Percentiles rank a stretch among this genome's conserved stretches.
These are phyloP conservation scores for Dendryphion nanum DNA, from an alignment of 2,329 filamentous ascomycete genomes.

Conservation along the genomic window DNA sequence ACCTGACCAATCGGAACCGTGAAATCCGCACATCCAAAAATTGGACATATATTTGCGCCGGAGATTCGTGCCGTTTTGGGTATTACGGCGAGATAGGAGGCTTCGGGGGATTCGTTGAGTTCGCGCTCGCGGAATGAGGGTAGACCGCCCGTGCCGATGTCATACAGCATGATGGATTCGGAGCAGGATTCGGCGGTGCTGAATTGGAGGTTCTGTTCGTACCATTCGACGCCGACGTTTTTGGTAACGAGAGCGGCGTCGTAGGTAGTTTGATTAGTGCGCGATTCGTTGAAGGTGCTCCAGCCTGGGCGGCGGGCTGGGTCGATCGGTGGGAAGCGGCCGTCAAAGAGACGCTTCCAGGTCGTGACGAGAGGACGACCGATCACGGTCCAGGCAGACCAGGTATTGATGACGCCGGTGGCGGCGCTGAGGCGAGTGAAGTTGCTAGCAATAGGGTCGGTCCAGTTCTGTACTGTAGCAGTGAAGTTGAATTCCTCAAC, in stretches of 20 bases:
- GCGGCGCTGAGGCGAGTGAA: slow-evolving; percentile 30
- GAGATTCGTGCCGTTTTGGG: slow-evolving; percentile 29
- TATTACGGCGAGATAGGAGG: slow-evolving; percentile 33
- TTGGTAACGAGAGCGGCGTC: slow-evolving; percentile 25
- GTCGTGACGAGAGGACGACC: slow-evolving; percentile 31
- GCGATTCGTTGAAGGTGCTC: slow-evolving; percentile 24
- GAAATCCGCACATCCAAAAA: slow-evolving; percentile 42
- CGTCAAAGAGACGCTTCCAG: slow-evolving; percentile 35
- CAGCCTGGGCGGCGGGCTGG: slow-evolving; percentile 32
- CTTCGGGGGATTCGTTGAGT: slow-evolving; percentile 30
- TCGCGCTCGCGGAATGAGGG: slow-evolving; percentile 40
- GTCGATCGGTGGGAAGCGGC: slow-evolving; percentile 43
- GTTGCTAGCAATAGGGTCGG: slow-evolving; percentile 25
- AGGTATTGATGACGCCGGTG: slow-evolving; percentile 29
- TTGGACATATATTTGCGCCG: slow-evolving; percentile 36
- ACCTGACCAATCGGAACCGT: slow-evolving; percentile 47
- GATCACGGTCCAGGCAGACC: slow-evolving; percentile 34
- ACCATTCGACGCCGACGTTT: slow-evolving; percentile 37
- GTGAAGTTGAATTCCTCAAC: slow-evolving; percentile 40
- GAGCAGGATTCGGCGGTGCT: slow-evolving; percentile 40
- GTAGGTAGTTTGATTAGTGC: slow-evolving; percentile 15
- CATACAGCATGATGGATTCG: slow-evolving; percentile 42
- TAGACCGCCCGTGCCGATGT: slow-evolving; percentile 44
- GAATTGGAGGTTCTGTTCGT: slow-evolving; percentile 38
- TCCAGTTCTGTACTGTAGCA: slow-evolving; percentile 26